Conservation (phyloP, 106 monocot genomes). For the Apostasia ramifera region DNA sequence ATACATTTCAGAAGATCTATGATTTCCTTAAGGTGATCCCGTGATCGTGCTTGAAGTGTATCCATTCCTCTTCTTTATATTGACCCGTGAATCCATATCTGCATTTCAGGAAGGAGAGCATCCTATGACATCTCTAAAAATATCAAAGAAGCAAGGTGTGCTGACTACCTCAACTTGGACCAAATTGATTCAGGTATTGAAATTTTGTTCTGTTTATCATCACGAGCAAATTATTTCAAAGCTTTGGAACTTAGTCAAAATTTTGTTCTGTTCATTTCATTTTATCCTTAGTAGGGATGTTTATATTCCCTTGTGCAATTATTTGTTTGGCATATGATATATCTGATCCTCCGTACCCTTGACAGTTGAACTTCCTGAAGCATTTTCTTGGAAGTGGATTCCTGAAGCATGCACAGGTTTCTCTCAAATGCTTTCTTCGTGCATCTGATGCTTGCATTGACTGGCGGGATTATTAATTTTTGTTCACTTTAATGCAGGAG, state of each 20-base stretch:
- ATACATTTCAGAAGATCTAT: constrained; percentile 71
- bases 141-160: constrained; percentile 51
- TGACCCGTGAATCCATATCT: background rate
- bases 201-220: background rate
- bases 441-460: background rate
- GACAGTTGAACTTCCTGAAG: constrained; percentile 88
- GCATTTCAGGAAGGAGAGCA: constrained; percentile 39
- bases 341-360: constrained; percentile 1
- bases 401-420: constrained; percentile 87
- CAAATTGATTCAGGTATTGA: constrained; percentile 50
- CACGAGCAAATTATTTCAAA: background rate
- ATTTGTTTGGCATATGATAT: too few relatives aligned
- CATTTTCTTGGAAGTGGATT: constrained; percentile 83
- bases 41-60: background rate
- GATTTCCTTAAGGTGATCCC: constrained; percentile 53
- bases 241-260: background rate
- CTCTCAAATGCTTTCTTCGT: background rate
- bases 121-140: constrained; percentile 67
- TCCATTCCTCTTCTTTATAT: background rate
- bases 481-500: constrained; percentile 35
- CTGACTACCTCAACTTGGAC: constrained; percentile 71
- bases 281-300: too few relatives aligned
- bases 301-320: too few relatives aligned
- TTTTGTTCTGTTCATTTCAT: too few relatives aligned
- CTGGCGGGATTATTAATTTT: background rate